phyloP scores from a whole-genome alignment of 2,329 filamentous ascomycete genomes.

The Colletotrichum lupini region DNA sequence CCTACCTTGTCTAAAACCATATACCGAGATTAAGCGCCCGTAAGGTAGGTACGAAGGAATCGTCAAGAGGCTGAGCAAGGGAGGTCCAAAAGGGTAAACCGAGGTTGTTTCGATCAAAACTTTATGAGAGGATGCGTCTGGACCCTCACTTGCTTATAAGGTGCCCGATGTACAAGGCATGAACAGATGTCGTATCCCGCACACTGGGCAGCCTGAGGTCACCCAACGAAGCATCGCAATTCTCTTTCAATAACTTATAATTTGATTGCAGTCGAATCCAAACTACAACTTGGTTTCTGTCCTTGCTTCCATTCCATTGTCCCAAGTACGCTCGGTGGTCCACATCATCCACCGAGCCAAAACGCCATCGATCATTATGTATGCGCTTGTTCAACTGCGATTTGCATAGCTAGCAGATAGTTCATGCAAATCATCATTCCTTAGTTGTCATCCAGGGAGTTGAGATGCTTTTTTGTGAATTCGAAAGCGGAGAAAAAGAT shows the following conservation, averaged over 20 bases:
- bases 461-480: conserved; percentile 78
- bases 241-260: neutral
- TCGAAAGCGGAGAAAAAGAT: conserved; percentile 93
- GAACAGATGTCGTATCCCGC: neutral
- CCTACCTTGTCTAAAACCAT: neutral
- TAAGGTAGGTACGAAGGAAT: neutral
- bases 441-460: conserved; percentile 59
- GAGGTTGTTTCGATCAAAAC: conserved; percentile 26
- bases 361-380: conserved; percentile 15
- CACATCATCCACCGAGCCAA: conserved; percentile 9
- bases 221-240: neutral
- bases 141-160: neutral
- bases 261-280: conserved; percentile 10
- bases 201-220: neutral
- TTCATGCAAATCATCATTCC: conserved; percentile 17
- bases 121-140: conserved; percentile 1
- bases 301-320: conserved; percentile 9
- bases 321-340: neutral
- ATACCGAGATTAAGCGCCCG: neutral
- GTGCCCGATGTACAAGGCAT: neutral
- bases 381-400: conserved; percentile 11
- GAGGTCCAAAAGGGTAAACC: neutral
- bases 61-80: neutral
- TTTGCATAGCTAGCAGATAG: neutral
- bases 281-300: conserved; percentile 10